Base-by-base conservation (phyloP, 768 basidiomycete species). In the Chalciporus chontae region DNA sequence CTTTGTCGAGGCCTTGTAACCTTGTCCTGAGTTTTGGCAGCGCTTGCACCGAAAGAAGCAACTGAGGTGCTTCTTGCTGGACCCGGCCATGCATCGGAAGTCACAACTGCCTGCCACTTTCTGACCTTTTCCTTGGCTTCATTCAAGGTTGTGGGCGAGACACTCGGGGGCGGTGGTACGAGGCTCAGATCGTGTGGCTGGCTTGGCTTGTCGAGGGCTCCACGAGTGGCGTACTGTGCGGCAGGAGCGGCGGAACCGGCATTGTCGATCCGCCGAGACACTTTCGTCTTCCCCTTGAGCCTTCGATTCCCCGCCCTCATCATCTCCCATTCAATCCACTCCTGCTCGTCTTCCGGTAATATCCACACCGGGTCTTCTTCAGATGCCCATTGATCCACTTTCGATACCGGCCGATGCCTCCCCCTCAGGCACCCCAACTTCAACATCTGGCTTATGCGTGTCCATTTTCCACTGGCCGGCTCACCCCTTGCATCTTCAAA, bases 261-360 rank as follows among this genome's bases (percentile, higher is more conserved):
- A 10, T 14, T 43, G 38, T 21, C 45, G 14, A 21, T 41, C 18
- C 43, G 53, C 41, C 54, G 60, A 14, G 56, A 47, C 8, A 43
- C 39, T 8, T 52, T 58, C 1, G 51, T 57, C 42, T 52, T 61
- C 38, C 40, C 50, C 40, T 54, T 62, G 41, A 56, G 45, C 15
- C 58, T 48, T 36, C 54, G 57, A 5, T 29, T 32, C 29, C 58
- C 59, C 47, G 58, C 55, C 43, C 56, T 61, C 52, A 57, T 63
- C 50, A 53, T 65, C 62, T 80, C 78, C 70, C 72, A 76, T 21
- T 70, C 69, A 13, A 67, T 52, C 78, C 80, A 80, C 31, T 76
- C 74, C 40, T 69, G 69, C 58, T 81, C 80, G 15, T 72, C 75
- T 21, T 70, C 69, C 10, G 77, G 76, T 54, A 80, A 46, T 56